phyloP scores from a whole-genome alignment of 257 asterid genomes.

The Capsicum baccatum region DNA sequence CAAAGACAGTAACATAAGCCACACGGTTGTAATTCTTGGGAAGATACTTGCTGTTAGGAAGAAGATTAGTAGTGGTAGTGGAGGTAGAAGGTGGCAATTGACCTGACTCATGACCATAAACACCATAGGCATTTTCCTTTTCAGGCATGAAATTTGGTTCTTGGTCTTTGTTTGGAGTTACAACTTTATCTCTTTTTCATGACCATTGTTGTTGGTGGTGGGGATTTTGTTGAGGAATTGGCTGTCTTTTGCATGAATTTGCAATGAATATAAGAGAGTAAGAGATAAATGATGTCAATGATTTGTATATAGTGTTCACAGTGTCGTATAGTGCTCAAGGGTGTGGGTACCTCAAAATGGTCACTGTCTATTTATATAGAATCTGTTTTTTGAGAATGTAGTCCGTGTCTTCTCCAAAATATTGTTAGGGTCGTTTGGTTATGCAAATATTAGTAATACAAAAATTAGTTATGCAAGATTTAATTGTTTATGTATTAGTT shows the following conservation, averaged over 20 bases:
- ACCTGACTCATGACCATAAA: constrained; percentile 63
- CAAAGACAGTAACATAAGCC: too few relatives aligned
- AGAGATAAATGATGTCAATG: background rate
- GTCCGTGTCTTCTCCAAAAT: too few relatives aligned
- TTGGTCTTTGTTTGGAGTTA: constrained; percentile 29
- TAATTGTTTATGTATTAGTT: too few relatives aligned
- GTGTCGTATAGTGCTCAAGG: too few relatives aligned
- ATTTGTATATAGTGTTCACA: background rate
- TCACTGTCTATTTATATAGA: too few relatives aligned
- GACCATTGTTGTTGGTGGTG: constrained; percentile 42
- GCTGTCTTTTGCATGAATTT: constrained; percentile 58
- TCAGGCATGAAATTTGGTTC: constrained; percentile 50
- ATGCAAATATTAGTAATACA: too few relatives aligned
- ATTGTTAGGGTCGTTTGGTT: too few relatives aligned
- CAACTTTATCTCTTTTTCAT: background rate
- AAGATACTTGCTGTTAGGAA: constrained; percentile 45
- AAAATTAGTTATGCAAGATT: too few relatives aligned
- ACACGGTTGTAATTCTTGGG: constrained; percentile 47
- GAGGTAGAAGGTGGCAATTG: constrained; percentile 51
- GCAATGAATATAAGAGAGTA: constrained; percentile 34
- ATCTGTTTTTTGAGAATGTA: too few relatives aligned
- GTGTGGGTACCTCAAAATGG: too few relatives aligned
- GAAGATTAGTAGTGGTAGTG: background rate
- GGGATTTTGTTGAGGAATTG: constrained; percentile 62
- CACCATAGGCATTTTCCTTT: constrained; percentile 56